A percentile compares a stretch with the other conserved stretches of the same genome.
Evolutionary conservation across 2,329 filamentous ascomycete genomes (phyloP).

Genomic region (Apiospora malaysiana): DNA sequence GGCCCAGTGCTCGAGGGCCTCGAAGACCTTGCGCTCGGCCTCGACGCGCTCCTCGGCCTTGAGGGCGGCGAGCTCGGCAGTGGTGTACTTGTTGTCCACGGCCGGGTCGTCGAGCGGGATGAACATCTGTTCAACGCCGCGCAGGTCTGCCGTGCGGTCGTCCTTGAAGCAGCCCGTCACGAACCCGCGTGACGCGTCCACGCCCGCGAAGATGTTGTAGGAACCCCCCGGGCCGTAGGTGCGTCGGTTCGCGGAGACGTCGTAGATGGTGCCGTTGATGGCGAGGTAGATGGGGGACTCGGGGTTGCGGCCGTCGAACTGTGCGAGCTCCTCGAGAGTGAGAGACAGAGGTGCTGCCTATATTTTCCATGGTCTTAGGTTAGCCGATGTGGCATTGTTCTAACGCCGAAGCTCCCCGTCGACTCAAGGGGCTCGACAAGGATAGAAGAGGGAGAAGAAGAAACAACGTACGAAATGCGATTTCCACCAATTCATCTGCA

Average conservation of each 20-base stretch:
- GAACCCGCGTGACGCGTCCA: conserved; percentile 86
- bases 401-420: too few species aligned
- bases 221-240: conserved; percentile 84
- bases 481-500: conserved; percentile 63
- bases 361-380: conserved; percentile 34
- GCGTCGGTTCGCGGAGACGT: conserved; percentile 72
- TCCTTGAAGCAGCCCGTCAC: conserved; percentile 92
- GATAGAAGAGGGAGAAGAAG: not conserved
- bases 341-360: conserved; percentile 68
- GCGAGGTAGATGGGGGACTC: conserved; percentile 85
- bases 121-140: conserved; percentile 88
- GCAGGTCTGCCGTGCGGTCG: conserved; percentile 82
- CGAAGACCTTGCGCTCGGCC: conserved; percentile 69
- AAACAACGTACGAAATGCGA: conserved; percentile 60
- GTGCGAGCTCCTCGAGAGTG: conserved; percentile 74
- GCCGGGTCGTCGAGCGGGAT: conserved; percentile 67
- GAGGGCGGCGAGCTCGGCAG: conserved; percentile 57
- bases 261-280: conserved; percentile 86
- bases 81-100: conserved; percentile 64
- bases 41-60: conserved; percentile 70
- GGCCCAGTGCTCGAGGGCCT: conserved; percentile 80
- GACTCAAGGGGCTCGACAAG: not conserved
- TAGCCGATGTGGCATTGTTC: not conserved
- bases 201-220: conserved; percentile 86
- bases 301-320: conserved; percentile 79